Percentiles rank a stretch among this genome's conserved stretches.
phyloP scores from a whole-genome alignment of 2,329 filamentous ascomycete species.

The Acrodontium crateriforme region DNA sequence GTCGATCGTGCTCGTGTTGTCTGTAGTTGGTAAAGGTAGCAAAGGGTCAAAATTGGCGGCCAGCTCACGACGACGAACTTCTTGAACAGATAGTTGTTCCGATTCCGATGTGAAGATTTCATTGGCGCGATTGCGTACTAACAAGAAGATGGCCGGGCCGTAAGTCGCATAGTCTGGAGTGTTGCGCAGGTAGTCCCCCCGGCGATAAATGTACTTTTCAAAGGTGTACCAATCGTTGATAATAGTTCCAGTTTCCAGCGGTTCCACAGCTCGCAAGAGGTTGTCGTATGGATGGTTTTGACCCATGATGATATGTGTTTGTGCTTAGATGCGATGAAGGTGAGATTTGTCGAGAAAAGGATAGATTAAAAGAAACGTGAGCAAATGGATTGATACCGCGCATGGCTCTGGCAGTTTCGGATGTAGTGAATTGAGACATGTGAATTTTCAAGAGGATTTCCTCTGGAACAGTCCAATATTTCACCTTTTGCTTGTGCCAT shows the following conservation, averaged over 20 bases:
- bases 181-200: constrained; percentile 11
- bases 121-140: constrained; percentile 7
- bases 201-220: constrained; percentile 13
- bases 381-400: no score
- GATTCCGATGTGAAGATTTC: constrained; percentile 8
- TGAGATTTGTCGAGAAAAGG: no score
- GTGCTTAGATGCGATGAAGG: no score
- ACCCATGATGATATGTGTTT: no score
- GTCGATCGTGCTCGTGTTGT: constrained; percentile 16
- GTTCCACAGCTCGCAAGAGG: no score
- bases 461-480: no score
- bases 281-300: no score
- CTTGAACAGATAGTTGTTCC: constrained; percentile 11
- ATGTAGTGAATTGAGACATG: no score
- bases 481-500: no score
- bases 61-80: constrained; percentile 14
- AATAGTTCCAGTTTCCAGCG: constrained; percentile 9
- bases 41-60: constrained; percentile 9
- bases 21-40: constrained; percentile 14
- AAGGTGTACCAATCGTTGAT: constrained; percentile 15
- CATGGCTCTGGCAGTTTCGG: no score
- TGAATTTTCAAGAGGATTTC: no score
- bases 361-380: no score
- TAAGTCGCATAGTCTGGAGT: constrained; percentile 8
- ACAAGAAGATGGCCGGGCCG: constrained; percentile 4